A percentile compares a stretch with the other conserved stretches of the same genome.
Evolutionary conservation across 176 grass and related monocot genomes (phyloP).

Genomic region (Dendrocalamus sinicus): DNA sequence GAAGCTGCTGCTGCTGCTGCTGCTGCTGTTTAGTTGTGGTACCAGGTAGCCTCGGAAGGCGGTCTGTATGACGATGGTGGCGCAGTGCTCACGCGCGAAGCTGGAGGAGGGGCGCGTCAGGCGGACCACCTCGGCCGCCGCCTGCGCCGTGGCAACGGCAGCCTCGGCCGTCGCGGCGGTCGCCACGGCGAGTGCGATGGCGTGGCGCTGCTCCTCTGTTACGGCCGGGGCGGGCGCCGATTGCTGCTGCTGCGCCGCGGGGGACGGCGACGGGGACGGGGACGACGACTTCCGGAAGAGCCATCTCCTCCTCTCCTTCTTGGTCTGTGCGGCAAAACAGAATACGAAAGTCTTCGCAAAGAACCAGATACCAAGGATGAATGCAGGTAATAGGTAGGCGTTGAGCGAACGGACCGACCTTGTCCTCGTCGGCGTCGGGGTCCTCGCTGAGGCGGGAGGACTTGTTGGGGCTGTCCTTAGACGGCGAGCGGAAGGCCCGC

Average conservation of each 20-base stretch:
- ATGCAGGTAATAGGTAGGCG: background rate
- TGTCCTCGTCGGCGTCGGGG: conserved; percentile 48
- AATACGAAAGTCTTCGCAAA: background rate
- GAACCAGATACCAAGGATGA: background rate
- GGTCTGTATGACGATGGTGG: conserved; percentile 77
- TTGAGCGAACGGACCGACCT: background rate
- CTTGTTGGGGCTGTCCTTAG: conserved; percentile 67
- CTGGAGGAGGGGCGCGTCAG: conserved; percentile 53
- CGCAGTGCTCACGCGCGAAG: conserved; percentile 62
- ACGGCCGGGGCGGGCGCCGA: conserved; percentile 5
- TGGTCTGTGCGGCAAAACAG: conserved; percentile 42
- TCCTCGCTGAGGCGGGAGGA: conserved; percentile 51
- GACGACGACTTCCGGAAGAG: conserved; percentile 72
- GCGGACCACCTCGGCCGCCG: conserved; percentile 86
- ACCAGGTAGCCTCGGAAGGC: conserved; percentile 89
- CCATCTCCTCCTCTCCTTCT: conserved; percentile 83
- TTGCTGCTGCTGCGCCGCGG: conserved; percentile 1
- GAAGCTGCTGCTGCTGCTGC: background rate
- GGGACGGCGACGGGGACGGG: conserved; percentile 31
- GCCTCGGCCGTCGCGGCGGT: conserved; percentile 85
- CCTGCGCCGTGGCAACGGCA: conserved; percentile 81
- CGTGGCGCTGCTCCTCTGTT: conserved; percentile 83
- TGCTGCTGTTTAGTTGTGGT: background rate
- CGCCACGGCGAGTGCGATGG: conserved; percentile 83
- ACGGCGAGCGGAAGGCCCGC: conserved; percentile 87